Evolutionary conservation across 805 yeast genomes (phyloP).

Genomic region (Wickerhamiella sergipiensis): DNA sequence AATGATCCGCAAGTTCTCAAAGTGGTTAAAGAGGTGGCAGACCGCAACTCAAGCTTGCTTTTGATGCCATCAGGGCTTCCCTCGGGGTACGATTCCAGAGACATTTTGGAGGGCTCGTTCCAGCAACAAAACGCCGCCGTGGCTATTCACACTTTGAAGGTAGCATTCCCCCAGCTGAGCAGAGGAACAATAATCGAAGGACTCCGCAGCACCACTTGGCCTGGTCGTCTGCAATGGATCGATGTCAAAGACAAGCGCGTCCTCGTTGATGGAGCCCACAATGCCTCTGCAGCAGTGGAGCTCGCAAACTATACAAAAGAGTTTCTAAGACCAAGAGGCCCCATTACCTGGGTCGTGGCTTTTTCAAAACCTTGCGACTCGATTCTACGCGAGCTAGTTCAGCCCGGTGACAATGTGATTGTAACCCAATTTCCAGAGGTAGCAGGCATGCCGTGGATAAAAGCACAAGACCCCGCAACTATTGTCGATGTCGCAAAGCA

Average conservation of each 20-base stretch:
- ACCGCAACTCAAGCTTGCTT: not conserved
- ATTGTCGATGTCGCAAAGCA: conserved; percentile 19
- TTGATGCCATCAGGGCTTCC: conserved; percentile 5
- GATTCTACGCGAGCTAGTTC: conserved; percentile 38
- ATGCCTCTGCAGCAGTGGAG: conserved; percentile 70
- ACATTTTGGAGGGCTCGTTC: conserved; percentile 60
- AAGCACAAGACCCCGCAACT: conserved; percentile 29
- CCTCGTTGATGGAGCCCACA: conserved; percentile 87
- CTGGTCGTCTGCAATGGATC: conserved; percentile 64
- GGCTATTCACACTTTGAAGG: conserved; percentile 2
- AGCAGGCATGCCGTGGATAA: conserved; percentile 91
- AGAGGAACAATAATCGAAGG: conserved; percentile 35
- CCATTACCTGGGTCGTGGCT: conserved; percentile 52
- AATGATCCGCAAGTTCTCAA: conserved; percentile 39
- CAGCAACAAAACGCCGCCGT: conserved; percentile 54
- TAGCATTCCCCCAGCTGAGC: conserved; percentile 22
- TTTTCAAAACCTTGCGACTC: conserved; percentile 52
- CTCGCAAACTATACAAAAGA: conserved; percentile 40
- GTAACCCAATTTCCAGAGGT: conserved; percentile 55
- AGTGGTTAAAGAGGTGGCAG: conserved; percentile 6
- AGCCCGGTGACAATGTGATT: conserved; percentile 40
- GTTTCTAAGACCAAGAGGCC: conserved; percentile 16
- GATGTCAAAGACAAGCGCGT: conserved; percentile 23
- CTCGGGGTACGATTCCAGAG: conserved; percentile 6
- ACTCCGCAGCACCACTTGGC: conserved; percentile 52